Evolutionary conservation across 2,329 filamentous ascomycete genomes (phyloP), one percentile per base, ranked within the genome.

Genomic region (Myotisia sp.): DNA sequence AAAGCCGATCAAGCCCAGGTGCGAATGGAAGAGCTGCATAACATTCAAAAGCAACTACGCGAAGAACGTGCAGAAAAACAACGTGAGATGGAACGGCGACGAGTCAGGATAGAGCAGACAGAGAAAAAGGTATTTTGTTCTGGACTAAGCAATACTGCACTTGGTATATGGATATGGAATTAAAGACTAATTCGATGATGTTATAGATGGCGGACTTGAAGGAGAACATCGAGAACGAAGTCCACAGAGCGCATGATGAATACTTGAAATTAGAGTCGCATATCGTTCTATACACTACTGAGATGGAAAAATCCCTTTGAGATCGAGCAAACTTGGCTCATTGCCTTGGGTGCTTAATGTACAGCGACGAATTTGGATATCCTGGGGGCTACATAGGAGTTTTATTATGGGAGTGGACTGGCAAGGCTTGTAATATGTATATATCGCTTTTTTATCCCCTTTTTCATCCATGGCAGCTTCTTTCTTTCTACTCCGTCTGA

Each of bases 191-290:
- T 38, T 30, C 5, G 13, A 12, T 26, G 6, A 29, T 12, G 13
- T 14, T 9, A 5, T 44, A 94, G 86, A 98, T 95, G 87, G 76
- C 80, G 30, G 90, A 98, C 58, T 69, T 98, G 46, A 95, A 94
- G 54, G 90, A 95, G 55, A 92, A 90, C 49, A 93, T 98, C 42
- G 87, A 95, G 53, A 86, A 79, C 41, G 90, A 98, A 59, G 79
- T 95, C 6, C 82, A 90, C 52, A 74, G 73, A 37, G 85, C 90
- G 1, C 76, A 92, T 48, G 86, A 92, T 45, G 84, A 95, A 63
- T 98, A 93, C 59, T 70, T 92, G 53, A 94, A 94, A 73, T 79
- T 98, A 74, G 87, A 95, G 58, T 79, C 84, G 23, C 90, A 98
- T 54, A 92, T 98, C 56, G 87, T 86, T 60, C 67, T 95, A 42